These are phyloP conservation scores for Bocquillonia castaneifolia DNA, from an alignment of 441 rosid genomes.

Conservation along the genomic window DNA sequence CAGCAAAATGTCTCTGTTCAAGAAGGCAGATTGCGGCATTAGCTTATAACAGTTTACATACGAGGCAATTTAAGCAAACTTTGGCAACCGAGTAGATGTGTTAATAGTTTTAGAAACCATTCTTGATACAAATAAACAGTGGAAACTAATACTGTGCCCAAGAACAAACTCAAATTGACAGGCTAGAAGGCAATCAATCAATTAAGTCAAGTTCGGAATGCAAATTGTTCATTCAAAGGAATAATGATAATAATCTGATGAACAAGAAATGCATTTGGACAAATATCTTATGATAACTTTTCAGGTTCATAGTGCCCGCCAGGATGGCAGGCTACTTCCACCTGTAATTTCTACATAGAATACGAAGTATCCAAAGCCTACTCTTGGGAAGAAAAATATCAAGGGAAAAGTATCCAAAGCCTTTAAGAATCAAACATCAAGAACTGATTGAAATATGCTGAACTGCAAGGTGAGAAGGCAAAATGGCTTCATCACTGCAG, in stretches of 20 bases:
- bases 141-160: neutral
- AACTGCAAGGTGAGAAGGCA: slow-evolving; percentile 16
- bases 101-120: neutral
- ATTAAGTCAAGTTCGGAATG: neutral
- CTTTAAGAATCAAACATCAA: slow-evolving; percentile 3
- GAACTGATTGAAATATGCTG: slow-evolving; percentile 20
- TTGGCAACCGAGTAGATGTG: neutral
- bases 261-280: neutral
- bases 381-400: neutral
- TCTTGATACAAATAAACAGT: neutral
- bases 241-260: too few relatives aligned
- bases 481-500: neutral
- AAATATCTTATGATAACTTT: neutral
- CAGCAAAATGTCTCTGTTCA: too few relatives aligned
- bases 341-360: slow-evolving; percentile 4
- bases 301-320: neutral
- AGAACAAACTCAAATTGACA: neutral
- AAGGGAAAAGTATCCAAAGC: neutral
- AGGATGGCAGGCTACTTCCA: neutral
- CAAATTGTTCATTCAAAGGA: neutral
- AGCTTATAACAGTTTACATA: neutral
- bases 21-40: neutral
- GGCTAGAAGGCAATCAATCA: neutral
- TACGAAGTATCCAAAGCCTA: neutral
- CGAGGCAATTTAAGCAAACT: neutral